Base-by-base conservation (phyloP, 371 early-diverging fungal species). In the Lichtheimia hyalospora region DNA sequence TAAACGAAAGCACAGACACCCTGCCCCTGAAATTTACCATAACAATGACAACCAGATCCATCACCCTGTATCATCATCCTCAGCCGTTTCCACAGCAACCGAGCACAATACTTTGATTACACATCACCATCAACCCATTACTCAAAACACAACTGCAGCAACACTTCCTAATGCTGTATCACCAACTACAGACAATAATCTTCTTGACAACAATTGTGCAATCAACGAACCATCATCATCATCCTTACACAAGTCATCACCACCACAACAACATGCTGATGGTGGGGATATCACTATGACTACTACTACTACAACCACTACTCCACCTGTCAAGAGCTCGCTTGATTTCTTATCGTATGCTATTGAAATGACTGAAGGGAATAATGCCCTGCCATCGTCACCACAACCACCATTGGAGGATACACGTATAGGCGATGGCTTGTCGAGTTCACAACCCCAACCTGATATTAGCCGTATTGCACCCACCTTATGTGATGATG, bases 311-410 rank as follows among this genome's bases (percentile, higher is more conserved):
- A 34, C 34, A 34, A 8, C 34, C 5, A n/a, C n/a, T 15, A 21
- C 46, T 27, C 27, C 42, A 46, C 54, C 34, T 7, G 27, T 46
- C n/a, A 62, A 57, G 28, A 69, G 65, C 15, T 70, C 71, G 4
- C 44, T 73, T 8, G 73, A 76, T 14, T 68, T 48, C 39, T 53
- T 76, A 15, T 70, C 77, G 0, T 76, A 73, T 59, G 77, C 77
- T 10, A 73, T 73, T 63, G 77, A 65, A 13, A 70, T 73, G 64
- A 68, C 71, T 0, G 77, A 73, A 49, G 42, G 21, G 25, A 34
- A 41, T 41, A 8, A 44, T 44, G n/a, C 43, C 2, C 6, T 41
- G n/a, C 5, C 44, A 15, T 41, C 46, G 12, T 18, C 50, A 20
- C 18, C 43, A 42, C 46, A 46, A 46, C 34, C 34, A 34, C 10